Conservation (phyloP, 345 rosid species). For the Camelina neglecta region DNA sequence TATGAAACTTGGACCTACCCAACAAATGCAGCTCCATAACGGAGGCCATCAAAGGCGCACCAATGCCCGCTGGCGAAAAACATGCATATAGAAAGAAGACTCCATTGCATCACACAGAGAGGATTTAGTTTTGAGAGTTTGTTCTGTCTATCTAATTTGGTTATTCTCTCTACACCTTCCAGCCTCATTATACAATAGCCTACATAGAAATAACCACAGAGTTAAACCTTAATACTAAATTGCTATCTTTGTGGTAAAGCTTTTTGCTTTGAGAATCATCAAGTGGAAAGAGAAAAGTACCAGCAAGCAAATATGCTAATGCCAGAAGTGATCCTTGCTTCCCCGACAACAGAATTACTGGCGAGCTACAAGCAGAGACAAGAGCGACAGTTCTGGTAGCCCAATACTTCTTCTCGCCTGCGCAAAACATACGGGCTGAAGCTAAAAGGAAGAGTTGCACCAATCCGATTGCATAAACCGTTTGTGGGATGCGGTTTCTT, state of each 20-base stretch:
- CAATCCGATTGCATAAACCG: conserved; percentile 59
- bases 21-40: conserved; percentile 90
- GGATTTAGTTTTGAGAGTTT: conserved; percentile 50
- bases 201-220: conserved; percentile 40
- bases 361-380: conserved; percentile 77
- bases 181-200: conserved; percentile 85
- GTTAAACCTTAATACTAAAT: conserved; percentile 21
- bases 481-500: conserved; percentile 62
- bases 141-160: conserved; percentile 36
- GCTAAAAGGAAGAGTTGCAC: conserved; percentile 63
- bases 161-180: conserved; percentile 52
- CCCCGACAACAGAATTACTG: conserved; percentile 74
- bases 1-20: conserved; percentile 62
- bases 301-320: conserved; percentile 69
- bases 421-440: conserved; percentile 38
- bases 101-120: conserved; percentile 78
- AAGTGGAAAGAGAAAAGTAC: conserved; percentile 43
- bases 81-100: conserved; percentile 74
- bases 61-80: conserved; percentile 96
- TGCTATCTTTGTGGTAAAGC: conserved; percentile 14
- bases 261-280: background rate
- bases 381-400: conserved; percentile 53
- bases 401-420: conserved; percentile 46
- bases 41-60: conserved; percentile 99
- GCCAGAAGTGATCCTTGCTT: conserved; percentile 84